Percentiles rank a stretch among this genome's conserved stretches.
Evolutionary conservation across 805 yeast genomes (phyloP).

Genomic region (Starmerella asiatica): DNA sequence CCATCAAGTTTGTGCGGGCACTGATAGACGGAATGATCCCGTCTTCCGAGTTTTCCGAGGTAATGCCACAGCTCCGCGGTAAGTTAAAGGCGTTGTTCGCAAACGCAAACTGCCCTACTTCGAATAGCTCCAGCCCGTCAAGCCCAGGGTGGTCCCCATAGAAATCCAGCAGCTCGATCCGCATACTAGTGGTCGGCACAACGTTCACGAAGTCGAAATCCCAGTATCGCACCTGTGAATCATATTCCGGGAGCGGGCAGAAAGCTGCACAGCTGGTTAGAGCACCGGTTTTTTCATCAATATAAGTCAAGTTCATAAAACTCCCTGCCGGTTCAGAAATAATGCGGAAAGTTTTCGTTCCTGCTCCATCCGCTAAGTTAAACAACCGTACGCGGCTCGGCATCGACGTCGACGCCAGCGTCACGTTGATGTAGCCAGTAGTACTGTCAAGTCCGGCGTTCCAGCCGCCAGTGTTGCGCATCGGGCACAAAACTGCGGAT

Average conservation of each 20-base stretch:
- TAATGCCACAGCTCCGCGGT: constrained; percentile 8
- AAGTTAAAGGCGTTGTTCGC: constrained; percentile 55
- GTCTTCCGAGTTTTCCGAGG: neutral
- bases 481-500: constrained; percentile 44
- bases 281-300: constrained; percentile 50
- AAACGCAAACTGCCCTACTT: constrained; percentile 42
- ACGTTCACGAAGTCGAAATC: constrained; percentile 71
- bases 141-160: constrained; percentile 60
- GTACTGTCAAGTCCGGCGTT: constrained; percentile 13
- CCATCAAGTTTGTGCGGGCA: neutral
- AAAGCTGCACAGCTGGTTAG: constrained; percentile 64
- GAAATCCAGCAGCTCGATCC: constrained; percentile 49
- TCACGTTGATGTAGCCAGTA: constrained; percentile 12
- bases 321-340: constrained; percentile 68
- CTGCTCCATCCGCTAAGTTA: constrained; percentile 40
- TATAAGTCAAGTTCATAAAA: constrained; percentile 80
- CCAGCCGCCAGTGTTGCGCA: constrained; percentile 17
- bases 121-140: constrained; percentile 59
- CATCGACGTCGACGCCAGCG: constrained; percentile 30
- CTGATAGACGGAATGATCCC: neutral
- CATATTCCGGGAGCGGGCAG: constrained; percentile 53
- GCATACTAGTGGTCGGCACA: constrained; percentile 46
- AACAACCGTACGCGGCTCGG: constrained; percentile 61
- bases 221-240: constrained; percentile 33
- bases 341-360: constrained; percentile 51